phyloP scores from a whole-genome alignment of 768 basidiomycete genomes.

The Pleurotus ostreatus region DNA sequence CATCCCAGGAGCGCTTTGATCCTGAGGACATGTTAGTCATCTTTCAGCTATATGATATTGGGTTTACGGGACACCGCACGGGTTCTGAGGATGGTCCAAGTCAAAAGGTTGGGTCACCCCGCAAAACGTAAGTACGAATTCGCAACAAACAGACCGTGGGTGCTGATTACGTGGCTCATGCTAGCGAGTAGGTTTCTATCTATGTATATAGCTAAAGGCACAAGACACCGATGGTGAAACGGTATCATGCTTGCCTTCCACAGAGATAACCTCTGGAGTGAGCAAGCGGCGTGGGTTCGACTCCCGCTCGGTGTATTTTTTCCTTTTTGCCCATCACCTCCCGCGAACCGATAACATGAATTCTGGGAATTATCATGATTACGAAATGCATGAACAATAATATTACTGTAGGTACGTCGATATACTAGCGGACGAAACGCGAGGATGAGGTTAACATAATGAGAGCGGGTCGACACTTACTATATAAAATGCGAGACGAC shows the following conservation, averaged over 20 bases:
- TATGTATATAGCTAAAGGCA: no score
- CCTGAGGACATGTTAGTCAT: conserved; percentile 86
- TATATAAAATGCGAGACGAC: no score
- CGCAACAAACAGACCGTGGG: not conserved
- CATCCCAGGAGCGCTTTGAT: conserved; percentile 10
- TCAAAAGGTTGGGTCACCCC: no score
- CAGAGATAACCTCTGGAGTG: not conserved
- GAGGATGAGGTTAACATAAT: not conserved
- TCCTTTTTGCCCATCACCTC: not conserved
- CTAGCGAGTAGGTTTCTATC: no score
- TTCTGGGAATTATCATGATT: conserved; percentile 3
- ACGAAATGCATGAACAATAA: conserved; percentile 5
- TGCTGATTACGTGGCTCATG: no score
- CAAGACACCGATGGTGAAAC: conserved; percentile 6
- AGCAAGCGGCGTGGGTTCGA: conserved; percentile 7
- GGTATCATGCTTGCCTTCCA: conserved; percentile 7
- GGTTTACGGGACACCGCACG: conserved; percentile 82
- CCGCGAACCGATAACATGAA: not conserved
- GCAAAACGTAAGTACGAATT: not conserved
- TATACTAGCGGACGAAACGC: not conserved
- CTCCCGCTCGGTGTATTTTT: conserved; percentile 3
- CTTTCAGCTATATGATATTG: conserved; percentile 34
- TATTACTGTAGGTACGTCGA: conserved; percentile 3
- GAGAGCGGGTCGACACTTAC: not conserved
- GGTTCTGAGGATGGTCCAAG: conserved; percentile 16